These are phyloP conservation scores for Ascochyta fabae DNA, from an alignment of 2,329 filamentous ascomycete genomes.

Conservation along the genomic window DNA sequence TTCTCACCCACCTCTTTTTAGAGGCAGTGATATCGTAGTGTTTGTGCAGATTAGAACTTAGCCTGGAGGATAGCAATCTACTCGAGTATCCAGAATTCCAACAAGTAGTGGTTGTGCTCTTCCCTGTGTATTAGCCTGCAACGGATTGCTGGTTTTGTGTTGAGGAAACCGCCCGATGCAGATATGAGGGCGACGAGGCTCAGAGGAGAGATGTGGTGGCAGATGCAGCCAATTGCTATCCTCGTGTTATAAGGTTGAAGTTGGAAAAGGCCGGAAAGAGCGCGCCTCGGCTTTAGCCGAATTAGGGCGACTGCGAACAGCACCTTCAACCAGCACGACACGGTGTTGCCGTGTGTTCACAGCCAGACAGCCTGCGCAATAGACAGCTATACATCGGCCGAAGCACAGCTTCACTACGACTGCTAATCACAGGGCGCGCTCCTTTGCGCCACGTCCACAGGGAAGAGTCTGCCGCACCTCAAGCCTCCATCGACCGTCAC, in stretches of 20 bases:
- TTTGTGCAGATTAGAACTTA: no score
- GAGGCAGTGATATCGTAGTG: no score
- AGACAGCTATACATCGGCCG: slow-evolving; percentile 1
- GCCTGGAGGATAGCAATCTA: no score
- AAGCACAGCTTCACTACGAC: background rate
- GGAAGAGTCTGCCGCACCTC: slow-evolving; percentile 8
- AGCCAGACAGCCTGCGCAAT: slow-evolving; percentile 8
- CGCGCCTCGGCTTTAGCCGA: slow-evolving; percentile 18
- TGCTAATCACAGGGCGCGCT: background rate
- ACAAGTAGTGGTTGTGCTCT: no score
- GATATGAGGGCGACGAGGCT: no score
- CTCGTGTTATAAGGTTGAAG: background rate
- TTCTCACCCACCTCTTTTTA: no score
- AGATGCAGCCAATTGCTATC: background rate
- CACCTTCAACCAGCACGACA: slow-evolving; percentile 8
- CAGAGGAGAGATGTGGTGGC: background rate
- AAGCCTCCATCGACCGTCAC: slow-evolving; percentile 16
- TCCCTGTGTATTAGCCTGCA: no score
- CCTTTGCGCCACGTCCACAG: background rate
- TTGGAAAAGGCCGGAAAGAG: slow-evolving; percentile 3
- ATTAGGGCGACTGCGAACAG: slow-evolving; percentile 13
- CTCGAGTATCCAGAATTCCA: no score
- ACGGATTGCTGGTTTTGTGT: no score
- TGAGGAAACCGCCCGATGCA: no score
- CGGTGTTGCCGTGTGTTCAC: slow-evolving; percentile 2